These are phyloP conservation scores for Colletotrichum noveboracense DNA, from an alignment of 2,329 filamentous ascomycete species.

Conservation along the genomic window DNA sequence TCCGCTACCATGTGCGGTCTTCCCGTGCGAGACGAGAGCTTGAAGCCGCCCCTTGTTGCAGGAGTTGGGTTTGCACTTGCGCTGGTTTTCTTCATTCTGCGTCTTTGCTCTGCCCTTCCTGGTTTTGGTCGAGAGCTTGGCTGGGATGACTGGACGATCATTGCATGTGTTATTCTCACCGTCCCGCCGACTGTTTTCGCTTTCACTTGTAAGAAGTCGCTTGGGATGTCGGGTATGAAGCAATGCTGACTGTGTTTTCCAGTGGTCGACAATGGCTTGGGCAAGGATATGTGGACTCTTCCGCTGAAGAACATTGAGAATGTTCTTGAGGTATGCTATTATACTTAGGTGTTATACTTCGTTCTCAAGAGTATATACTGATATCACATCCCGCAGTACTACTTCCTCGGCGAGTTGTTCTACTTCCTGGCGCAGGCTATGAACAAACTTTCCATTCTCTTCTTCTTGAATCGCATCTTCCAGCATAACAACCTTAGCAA, in stretches of 20 bases:
- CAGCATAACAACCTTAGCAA: slow-evolving; percentile 12
- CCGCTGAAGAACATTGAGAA: slow-evolving; percentile 26
- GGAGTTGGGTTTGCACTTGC: slow-evolving; percentile 31
- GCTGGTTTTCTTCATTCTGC: slow-evolving; percentile 30
- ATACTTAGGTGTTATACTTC: slow-evolving; percentile 21
- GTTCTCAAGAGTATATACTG: background rate
- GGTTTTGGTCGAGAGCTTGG: slow-evolving; percentile 30
- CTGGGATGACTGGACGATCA: slow-evolving; percentile 39
- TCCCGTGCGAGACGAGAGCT: slow-evolving; percentile 27
- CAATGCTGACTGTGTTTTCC: slow-evolving; percentile 22
- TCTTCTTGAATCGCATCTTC: slow-evolving; percentile 36
- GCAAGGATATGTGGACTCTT: slow-evolving; percentile 42
- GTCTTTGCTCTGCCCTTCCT: slow-evolving; percentile 29
- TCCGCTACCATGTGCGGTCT: slow-evolving; percentile 26
- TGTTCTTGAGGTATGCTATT: slow-evolving; percentile 22
- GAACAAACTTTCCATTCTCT: slow-evolving; percentile 35
- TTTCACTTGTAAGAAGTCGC: background rate
- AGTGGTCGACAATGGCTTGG: slow-evolving; percentile 33
- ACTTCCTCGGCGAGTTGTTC: slow-evolving; percentile 32
- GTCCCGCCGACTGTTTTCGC: slow-evolving; percentile 2
- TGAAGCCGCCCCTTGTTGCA: slow-evolving; percentile 27
- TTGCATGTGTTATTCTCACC: slow-evolving; percentile 38
- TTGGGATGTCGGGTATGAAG: background rate
- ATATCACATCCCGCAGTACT: slow-evolving; percentile 18
- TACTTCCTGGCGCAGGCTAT: slow-evolving; percentile 34